Conservation (phyloP, 805 yeast species). For the Teunomyces cretensis region DNA sequence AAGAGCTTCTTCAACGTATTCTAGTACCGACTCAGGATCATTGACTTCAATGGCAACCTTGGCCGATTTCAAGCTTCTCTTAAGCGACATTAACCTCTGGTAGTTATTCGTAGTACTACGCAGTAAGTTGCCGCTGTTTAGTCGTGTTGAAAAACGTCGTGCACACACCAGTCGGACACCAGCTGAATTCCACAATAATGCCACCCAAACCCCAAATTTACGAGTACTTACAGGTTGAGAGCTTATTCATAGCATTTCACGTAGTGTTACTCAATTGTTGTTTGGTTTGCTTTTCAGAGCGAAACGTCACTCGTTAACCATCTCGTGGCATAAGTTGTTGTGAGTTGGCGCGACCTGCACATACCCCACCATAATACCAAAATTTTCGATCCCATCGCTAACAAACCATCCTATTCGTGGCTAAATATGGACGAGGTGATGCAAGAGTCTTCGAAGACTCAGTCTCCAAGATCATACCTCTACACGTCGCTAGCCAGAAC, state of each 20-base stretch:
- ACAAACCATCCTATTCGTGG: background rate
- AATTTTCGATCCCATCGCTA: conserved; percentile 1
- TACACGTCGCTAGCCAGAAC: conserved; percentile 52
- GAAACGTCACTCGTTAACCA: too few species aligned
- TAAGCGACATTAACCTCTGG: conserved; percentile 19
- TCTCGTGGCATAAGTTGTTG: too few species aligned
- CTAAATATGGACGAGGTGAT: conserved; percentile 17
- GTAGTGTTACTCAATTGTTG: too few species aligned
- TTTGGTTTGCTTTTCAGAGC: too few species aligned
- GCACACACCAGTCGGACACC: background rate
- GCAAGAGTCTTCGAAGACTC: conserved; percentile 41
- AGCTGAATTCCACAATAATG: too few species aligned
- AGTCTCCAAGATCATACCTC: conserved; percentile 62
- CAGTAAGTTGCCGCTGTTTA: background rate
- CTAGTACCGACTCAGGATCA: conserved; percentile 64
- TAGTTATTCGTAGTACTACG: background rate
- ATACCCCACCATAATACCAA: background rate
- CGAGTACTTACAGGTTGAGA: too few species aligned
- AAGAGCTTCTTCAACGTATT: conserved; percentile 54
- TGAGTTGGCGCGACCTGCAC: background rate
- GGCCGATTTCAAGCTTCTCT: conserved; percentile 36
- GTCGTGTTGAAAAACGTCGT: background rate
- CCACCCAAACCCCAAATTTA: too few species aligned
- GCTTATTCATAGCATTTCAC: too few species aligned
- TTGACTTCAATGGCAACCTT: conserved; percentile 49